These are phyloP conservation scores for Flaveria bidentis DNA, from an alignment of 129 eudicot genomes.

Conservation along the genomic window DNA sequence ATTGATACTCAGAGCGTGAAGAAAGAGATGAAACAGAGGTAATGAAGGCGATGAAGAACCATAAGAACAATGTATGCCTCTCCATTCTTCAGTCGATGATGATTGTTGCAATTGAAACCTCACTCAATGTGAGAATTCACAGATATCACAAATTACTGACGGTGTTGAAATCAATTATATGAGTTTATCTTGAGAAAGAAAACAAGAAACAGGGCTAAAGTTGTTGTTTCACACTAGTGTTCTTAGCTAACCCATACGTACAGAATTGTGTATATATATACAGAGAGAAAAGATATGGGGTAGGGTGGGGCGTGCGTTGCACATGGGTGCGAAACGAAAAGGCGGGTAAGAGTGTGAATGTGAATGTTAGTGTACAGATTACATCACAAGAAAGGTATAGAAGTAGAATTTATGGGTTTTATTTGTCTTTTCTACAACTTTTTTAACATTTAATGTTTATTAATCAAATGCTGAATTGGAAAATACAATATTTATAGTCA, in stretches of 20 bases:
- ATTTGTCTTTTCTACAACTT: slow-evolving; percentile 28
- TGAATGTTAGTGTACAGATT: slow-evolving; percentile 23
- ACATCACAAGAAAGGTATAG: slow-evolving; percentile 29
- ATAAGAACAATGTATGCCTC: slow-evolving; percentile 23
- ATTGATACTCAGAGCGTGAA: slow-evolving; percentile 37
- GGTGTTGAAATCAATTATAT: slow-evolving; percentile 10
- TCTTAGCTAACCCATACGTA: slow-evolving; percentile 34
- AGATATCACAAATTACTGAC: not conserved
- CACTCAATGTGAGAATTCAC: slow-evolving; percentile 22
- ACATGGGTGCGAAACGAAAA: slow-evolving; percentile 37
- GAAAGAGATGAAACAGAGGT: slow-evolving; percentile 40
- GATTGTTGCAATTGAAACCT: slow-evolving; percentile 19
- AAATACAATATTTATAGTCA: too few relatives aligned
- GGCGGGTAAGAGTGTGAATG: slow-evolving; percentile 38
- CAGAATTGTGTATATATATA: slow-evolving; percentile 19
- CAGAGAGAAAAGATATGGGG: slow-evolving; percentile 20
- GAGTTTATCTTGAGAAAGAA: slow-evolving; percentile 17
- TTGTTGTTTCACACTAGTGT: slow-evolving; percentile 34
- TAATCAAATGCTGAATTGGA: not conserved
- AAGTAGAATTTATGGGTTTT: slow-evolving; percentile 33
- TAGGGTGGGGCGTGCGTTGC: slow-evolving; percentile 22
- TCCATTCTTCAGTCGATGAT: slow-evolving; percentile 25
- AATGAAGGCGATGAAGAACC: slow-evolving; percentile 30
- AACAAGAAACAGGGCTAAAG: slow-evolving; percentile 36
- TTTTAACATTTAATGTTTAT: not conserved